Conservation (phyloP, 371 early-diverging fungal species). For the Mucor irregularis region DNA sequence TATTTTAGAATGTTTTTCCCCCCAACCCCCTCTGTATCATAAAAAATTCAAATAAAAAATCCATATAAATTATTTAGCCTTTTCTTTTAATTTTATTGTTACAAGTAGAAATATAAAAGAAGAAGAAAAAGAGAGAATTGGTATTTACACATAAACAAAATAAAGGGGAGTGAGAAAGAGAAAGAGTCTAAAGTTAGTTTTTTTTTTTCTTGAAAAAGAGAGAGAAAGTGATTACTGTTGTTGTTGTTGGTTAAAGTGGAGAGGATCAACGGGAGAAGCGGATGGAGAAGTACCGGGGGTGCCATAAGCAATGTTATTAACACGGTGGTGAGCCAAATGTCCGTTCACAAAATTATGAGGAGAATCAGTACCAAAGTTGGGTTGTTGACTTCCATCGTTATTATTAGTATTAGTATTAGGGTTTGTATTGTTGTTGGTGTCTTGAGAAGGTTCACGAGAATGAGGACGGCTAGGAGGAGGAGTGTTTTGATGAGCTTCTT, state of each 20-base stretch:
- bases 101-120: no score
- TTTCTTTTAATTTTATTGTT: no score
- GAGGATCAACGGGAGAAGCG: constrained; percentile 4
- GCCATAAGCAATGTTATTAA: constrained; percentile 8
- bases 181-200: no score
- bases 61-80: no score
- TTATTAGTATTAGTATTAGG: no score
- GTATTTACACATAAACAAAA: no score
- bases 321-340: constrained; percentile 16
- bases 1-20: no score
- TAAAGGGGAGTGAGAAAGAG: no score
- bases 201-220: no score
- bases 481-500: constrained; percentile 24
- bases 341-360: constrained; percentile 26
- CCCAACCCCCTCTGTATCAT: no score
- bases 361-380: constrained; percentile 17
- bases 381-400: neutral
- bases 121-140: no score
- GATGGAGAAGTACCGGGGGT: constrained; percentile 21
- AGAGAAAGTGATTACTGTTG: neutral
- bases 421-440: constrained; percentile 1
- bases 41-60: no score
- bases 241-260: neutral
- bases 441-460: constrained; percentile 28
- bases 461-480: constrained; percentile 34